These are phyloP conservation scores for Groenewaldozyma sp. DNA, from an alignment of 1,139 yeast genomes.

Conservation along the genomic window DNA sequence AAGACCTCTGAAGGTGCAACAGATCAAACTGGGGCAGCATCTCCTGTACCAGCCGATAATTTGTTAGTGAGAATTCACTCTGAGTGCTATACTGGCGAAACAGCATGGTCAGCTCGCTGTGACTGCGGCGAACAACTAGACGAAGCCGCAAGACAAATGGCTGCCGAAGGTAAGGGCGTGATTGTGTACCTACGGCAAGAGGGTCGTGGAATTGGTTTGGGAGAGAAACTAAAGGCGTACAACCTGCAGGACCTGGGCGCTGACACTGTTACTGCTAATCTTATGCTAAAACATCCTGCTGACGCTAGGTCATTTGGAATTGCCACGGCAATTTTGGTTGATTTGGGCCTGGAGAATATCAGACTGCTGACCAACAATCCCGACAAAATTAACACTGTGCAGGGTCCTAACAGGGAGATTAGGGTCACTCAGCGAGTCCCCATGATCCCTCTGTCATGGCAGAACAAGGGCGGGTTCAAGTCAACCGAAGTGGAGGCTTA, in stretches of 20 bases:
- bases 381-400: slow-evolving; percentile 90
- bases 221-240: slow-evolving; percentile 94
- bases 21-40: not conserved
- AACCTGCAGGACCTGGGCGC: slow-evolving; percentile 97
- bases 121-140: slow-evolving; percentile 99
- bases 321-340: slow-evolving; percentile 86
- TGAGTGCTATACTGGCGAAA: slow-evolving; percentile 97
- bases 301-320: slow-evolving; percentile 88
- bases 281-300: slow-evolving; percentile 90
- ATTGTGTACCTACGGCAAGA: slow-evolving; percentile 95
- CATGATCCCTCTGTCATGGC: slow-evolving; percentile 96
- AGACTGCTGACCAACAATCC: slow-evolving; percentile 89
- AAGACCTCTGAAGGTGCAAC: not conserved
- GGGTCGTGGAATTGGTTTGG: slow-evolving; percentile 96
- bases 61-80: slow-evolving; percentile 81
- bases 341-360: slow-evolving; percentile 65
- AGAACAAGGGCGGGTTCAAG: slow-evolving; percentile 56
- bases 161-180: slow-evolving; percentile 78
- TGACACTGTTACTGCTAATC: slow-evolving; percentile 94
- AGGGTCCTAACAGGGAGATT: slow-evolving; percentile 64
- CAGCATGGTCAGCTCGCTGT: slow-evolving; percentile 98
- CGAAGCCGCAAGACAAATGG: slow-evolving; percentile 93
- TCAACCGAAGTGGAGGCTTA: slow-evolving; percentile 88
- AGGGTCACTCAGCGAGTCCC: slow-evolving; percentile 81
- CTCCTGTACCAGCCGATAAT: slow-evolving; percentile 8